phyloP scores from a whole-genome alignment of 805 yeast genomes.

The Cyberlindnera suaveolens region DNA sequence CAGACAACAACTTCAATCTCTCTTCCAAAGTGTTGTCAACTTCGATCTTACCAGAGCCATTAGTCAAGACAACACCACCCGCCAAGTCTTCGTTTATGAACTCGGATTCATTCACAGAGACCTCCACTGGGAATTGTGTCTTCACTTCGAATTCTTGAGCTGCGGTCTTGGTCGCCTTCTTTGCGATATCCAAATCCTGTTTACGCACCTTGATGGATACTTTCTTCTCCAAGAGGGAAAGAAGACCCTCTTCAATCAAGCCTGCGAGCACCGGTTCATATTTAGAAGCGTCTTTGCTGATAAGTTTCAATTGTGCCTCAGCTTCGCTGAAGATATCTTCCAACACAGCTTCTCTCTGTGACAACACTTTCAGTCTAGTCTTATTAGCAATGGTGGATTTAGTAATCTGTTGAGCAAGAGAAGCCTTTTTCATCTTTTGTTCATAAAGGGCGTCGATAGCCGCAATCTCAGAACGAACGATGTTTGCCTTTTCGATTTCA shows the following conservation, averaged over 20 bases:
- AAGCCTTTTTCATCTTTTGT: constrained; percentile 81
- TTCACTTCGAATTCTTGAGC: constrained; percentile 55
- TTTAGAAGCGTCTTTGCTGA: constrained; percentile 46
- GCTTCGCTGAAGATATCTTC: constrained; percentile 70
- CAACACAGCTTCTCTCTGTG: constrained; percentile 78
- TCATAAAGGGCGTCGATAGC: constrained; percentile 79
- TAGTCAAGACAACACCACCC: constrained; percentile 80
- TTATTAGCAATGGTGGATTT: constrained; percentile 94
- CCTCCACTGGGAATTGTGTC: constrained; percentile 50
- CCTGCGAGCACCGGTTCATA: constrained; percentile 70
- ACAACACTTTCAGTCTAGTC: constrained; percentile 84
- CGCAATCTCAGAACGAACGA: constrained; percentile 88
- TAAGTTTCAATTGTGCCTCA: constrained; percentile 49
- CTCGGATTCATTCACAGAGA: constrained; percentile 48
- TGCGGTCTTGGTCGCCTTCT: constrained; percentile 54
- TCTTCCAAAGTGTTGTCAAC: constrained; percentile 92
- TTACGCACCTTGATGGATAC: constrained; percentile 65
- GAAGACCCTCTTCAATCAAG: constrained; percentile 71
- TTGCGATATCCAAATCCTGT: constrained; percentile 53
- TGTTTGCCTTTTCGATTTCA: constrained; percentile 93
- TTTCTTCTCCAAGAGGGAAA: constrained; percentile 64
- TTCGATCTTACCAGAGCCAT: constrained; percentile 74
- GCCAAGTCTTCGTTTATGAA: constrained; percentile 59
- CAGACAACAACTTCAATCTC: constrained; percentile 76
- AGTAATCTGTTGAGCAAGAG: constrained; percentile 90